Conservation (phyloP, 306 rosid genomes). For the Cucumis sativus region Cucumber_9930_V3 NC_026661.2:22091501-22092000, state of each 20-base stretch:
- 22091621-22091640: background rate
- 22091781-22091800: background rate
- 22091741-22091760: background rate
- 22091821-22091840: constrained; percentile 1
- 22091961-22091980: constrained; percentile 91
- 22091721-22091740: background rate
- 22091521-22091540: background rate
- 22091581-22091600: constrained; percentile 1
- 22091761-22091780: background rate
- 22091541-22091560: background rate
- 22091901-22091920: constrained; percentile 82
- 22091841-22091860: constrained; percentile 1
- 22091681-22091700: background rate
- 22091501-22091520: background rate
- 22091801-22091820: background rate
- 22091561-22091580: background rate
- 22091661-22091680: background rate
- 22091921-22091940: constrained; percentile 78
- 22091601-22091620: background rate
- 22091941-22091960: constrained; percentile 83
- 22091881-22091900: constrained; percentile 99
- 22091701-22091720: background rate
- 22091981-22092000: constrained; percentile 62
- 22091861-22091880: constrained; percentile 33
- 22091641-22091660: background rate